Evolutionary conservation across 768 basidiomycete species (phyloP).

Genomic region (Termitomyces sp.): DNA sequence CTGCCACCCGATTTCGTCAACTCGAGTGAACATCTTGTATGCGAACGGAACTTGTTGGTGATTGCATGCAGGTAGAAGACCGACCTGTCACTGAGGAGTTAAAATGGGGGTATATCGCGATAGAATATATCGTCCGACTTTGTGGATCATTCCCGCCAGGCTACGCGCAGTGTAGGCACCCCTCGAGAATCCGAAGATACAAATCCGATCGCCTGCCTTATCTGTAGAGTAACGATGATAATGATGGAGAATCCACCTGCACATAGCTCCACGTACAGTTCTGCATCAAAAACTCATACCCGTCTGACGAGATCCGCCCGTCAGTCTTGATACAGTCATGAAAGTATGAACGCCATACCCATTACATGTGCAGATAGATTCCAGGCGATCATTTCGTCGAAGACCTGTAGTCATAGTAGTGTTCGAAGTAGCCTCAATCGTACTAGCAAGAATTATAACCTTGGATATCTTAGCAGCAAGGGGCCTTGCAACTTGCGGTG

Average conservation of each 20-base stretch:
- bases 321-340: not conserved
- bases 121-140: conserved; percentile 22
- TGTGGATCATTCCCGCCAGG: conserved; percentile 55
- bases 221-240: not conserved
- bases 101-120: conserved; percentile 28
- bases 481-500: conserved; percentile 37
- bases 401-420: conserved; percentile 14
- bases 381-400: conserved; percentile 43
- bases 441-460: conserved; percentile 14
- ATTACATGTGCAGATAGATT: conserved; percentile 49
- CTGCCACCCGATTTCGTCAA: conserved; percentile 19
- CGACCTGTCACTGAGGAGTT: conserved; percentile 27
- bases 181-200: conserved; percentile 62
- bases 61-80: conserved; percentile 50
- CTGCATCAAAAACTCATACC: conserved; percentile 57
- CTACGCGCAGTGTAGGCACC: conserved; percentile 48
- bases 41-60: conserved; percentile 54
- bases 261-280: conserved; percentile 30
- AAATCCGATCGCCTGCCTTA: conserved; percentile 43
- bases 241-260: not conserved
- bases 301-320: conserved; percentile 23
- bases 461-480: conserved; percentile 37
- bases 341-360: conserved; percentile 19
- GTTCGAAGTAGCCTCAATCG: not conserved
- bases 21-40: conserved; percentile 45